Evolutionary conservation across 2,329 filamentous ascomycete genomes (phyloP).

Genomic region (Torrubiellomyces zombiae): DNA sequence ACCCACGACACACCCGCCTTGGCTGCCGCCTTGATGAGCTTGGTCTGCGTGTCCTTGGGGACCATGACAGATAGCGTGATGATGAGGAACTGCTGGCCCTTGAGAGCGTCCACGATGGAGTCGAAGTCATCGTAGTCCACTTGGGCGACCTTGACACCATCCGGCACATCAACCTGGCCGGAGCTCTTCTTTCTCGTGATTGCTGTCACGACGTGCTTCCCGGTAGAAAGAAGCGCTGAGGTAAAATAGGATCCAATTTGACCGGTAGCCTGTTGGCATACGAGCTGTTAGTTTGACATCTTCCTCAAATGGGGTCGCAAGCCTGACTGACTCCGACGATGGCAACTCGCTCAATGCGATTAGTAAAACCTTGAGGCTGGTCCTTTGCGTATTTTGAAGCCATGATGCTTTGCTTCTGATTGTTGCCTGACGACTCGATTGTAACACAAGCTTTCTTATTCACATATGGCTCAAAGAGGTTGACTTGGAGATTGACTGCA

Average conservation of each 20-base stretch:
- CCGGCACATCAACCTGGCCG: slow-evolving; percentile 24
- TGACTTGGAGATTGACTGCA: too few species aligned
- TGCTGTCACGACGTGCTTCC: slow-evolving; percentile 35
- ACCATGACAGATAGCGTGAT: slow-evolving; percentile 28
- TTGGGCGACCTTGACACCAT: slow-evolving; percentile 21
- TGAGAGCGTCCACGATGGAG: slow-evolving; percentile 30
- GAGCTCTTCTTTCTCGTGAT: slow-evolving; percentile 29
- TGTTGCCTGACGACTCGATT: too few species aligned
- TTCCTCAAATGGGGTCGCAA: slow-evolving; percentile 26
- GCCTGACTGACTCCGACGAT: slow-evolving; percentile 31
- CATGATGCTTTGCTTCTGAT: too few species aligned
- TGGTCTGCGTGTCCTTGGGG: slow-evolving; percentile 23
- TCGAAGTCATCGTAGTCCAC: slow-evolving; percentile 28
- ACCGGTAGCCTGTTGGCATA: slow-evolving; percentile 24
- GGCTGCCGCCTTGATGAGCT: slow-evolving; percentile 30
- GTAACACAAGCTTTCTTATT: too few species aligned
- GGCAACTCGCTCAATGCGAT: slow-evolving; percentile 21
- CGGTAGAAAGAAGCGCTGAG: slow-evolving; percentile 25
- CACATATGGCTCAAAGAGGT: too few species aligned
- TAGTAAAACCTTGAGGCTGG: slow-evolving; percentile 11
- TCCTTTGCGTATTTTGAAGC: slow-evolving; percentile 7
- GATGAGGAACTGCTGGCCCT: slow-evolving; percentile 39
- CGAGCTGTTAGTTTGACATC: slow-evolving; percentile 27
- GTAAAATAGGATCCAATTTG: slow-evolving; percentile 23
- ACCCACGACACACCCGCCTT: slow-evolving; percentile 33